phyloP scores from a whole-genome alignment of 2,329 filamentous ascomycete genomes.

The Alternaria incomplexa region DNA sequence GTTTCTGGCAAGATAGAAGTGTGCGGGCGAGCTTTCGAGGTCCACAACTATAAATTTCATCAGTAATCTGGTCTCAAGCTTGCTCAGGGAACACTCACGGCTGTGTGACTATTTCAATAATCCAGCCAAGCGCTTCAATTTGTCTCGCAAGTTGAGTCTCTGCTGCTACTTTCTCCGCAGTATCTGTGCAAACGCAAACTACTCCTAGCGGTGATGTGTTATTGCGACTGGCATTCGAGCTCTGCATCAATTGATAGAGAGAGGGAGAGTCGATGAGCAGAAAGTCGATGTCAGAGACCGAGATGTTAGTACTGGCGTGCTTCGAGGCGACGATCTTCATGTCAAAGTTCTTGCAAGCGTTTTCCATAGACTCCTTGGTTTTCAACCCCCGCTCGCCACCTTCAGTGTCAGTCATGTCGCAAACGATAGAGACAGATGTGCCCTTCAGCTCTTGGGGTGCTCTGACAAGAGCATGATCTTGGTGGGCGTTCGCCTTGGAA shows the following conservation, averaged over 20 bases:
- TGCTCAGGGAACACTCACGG: conserved; percentile 23
- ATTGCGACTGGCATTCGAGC: conserved; percentile 16
- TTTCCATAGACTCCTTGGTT: conserved; percentile 33
- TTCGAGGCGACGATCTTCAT: conserved; percentile 24
- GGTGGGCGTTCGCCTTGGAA: conserved; percentile 16
- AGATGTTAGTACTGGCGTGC: conserved; percentile 14
- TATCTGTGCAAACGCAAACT: conserved; percentile 38
- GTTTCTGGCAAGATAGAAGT: conserved; percentile 31
- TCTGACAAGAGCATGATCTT: conserved; percentile 17
- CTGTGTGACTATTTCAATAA: conserved; percentile 33
- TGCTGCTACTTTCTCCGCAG: conserved; percentile 31
- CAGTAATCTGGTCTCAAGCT: not conserved
- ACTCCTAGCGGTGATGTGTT: conserved; percentile 27
- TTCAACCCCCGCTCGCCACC: conserved; percentile 31
- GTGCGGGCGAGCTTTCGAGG: conserved; percentile 34
- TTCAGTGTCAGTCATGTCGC: conserved; percentile 25
- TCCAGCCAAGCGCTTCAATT: conserved; percentile 34
- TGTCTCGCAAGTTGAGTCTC: conserved; percentile 28
- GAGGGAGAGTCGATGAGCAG: conserved; percentile 36
- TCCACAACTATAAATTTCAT: conserved; percentile 23
- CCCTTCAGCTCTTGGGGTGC: conserved; percentile 25
- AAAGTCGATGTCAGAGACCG: conserved; percentile 27
- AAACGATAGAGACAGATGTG: conserved; percentile 28
- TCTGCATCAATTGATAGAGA: conserved; percentile 27
- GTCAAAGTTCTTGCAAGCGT: conserved; percentile 30